Evolutionary conservation across 768 basidiomycete species (phyloP).

Genomic region (Hypholoma sublateritium): DNA sequence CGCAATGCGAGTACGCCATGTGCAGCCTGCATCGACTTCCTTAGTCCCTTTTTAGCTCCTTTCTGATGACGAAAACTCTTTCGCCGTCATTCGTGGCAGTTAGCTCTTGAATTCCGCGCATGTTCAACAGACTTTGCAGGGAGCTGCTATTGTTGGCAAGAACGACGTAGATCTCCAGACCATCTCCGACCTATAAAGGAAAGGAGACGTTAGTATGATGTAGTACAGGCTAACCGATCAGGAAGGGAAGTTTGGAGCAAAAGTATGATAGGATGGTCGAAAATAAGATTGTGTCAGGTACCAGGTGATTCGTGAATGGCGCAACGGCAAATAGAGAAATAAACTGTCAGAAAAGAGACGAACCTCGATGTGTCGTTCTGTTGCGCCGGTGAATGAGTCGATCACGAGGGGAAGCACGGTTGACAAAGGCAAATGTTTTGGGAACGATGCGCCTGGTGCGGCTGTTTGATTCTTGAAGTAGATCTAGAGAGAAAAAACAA

Average conservation of each 20-base stretch:
- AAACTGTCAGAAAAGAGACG: constrained; percentile 20
- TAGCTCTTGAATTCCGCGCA: constrained; percentile 64
- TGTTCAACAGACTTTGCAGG: constrained; percentile 54
- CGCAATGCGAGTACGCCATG: constrained; percentile 17
- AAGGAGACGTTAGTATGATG: constrained; percentile 13
- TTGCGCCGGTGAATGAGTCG: constrained; percentile 96
- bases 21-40: constrained; percentile 14
- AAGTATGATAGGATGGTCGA: not conserved
- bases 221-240: not conserved
- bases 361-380: constrained; percentile 97
- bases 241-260: not conserved
- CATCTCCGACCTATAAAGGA: constrained; percentile 80
- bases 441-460: constrained; percentile 70
- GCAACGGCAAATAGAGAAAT: not conserved
- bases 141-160: constrained; percentile 64
- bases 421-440: constrained; percentile 76
- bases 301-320: no score
- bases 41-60: constrained; percentile 85
- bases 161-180: constrained; percentile 88
- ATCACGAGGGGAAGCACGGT: constrained; percentile 86
- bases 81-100: constrained; percentile 62
- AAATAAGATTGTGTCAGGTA: not conserved
- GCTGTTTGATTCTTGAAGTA: constrained; percentile 96
- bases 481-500: constrained; percentile 54
- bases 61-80: constrained; percentile 71